These are phyloP conservation scores for Microbotryum silenes-acaulis DNA, from an alignment of 1,284 basidiomycete genomes.

Conservation along the genomic window DNA sequence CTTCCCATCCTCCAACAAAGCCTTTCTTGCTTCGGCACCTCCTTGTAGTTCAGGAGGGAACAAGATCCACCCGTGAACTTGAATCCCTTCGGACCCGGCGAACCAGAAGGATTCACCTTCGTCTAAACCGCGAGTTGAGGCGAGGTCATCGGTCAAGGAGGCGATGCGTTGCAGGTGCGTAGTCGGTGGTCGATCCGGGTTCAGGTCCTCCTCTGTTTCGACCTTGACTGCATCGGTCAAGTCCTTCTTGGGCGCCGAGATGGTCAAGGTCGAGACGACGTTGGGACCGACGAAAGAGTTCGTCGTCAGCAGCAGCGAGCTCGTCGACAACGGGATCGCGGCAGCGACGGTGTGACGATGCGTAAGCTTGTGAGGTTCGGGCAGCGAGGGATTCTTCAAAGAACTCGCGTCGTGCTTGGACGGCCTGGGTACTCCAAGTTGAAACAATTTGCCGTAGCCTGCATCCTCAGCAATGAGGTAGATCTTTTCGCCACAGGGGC, in stretches of 20 bases:
- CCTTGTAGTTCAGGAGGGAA: constrained; percentile 59
- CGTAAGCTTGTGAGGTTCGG: constrained; percentile 55
- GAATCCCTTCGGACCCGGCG: constrained; percentile 60
- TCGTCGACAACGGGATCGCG: constrained; percentile 44
- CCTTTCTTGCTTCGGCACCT: constrained; percentile 49
- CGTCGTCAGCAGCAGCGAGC: constrained; percentile 42
- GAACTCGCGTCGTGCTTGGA: constrained; percentile 43
- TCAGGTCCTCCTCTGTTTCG: constrained; percentile 30
- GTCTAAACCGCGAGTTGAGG: constrained; percentile 50
- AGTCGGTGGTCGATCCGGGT: not conserved
- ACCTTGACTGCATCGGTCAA: constrained; percentile 36
- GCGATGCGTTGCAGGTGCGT: constrained; percentile 12
- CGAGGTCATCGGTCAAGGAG: constrained; percentile 44
- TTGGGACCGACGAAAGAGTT: constrained; percentile 65
- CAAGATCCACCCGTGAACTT: constrained; percentile 73
- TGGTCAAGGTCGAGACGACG: constrained; percentile 52
- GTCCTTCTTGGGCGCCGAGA: constrained; percentile 37
- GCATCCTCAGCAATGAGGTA: constrained; percentile 59
- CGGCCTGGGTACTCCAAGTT: constrained; percentile 50
- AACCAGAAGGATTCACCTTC: constrained; percentile 75
- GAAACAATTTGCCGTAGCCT: constrained; percentile 59
- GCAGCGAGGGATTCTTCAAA: constrained; percentile 39
- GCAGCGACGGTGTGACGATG: constrained; percentile 52
- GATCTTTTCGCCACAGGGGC: constrained; percentile 57
- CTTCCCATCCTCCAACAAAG: not conserved